These are phyloP conservation scores for Neurospora intermedia DNA, from an alignment of 495 filamentous ascomycete genomes.

Conservation along the genomic window DNA sequence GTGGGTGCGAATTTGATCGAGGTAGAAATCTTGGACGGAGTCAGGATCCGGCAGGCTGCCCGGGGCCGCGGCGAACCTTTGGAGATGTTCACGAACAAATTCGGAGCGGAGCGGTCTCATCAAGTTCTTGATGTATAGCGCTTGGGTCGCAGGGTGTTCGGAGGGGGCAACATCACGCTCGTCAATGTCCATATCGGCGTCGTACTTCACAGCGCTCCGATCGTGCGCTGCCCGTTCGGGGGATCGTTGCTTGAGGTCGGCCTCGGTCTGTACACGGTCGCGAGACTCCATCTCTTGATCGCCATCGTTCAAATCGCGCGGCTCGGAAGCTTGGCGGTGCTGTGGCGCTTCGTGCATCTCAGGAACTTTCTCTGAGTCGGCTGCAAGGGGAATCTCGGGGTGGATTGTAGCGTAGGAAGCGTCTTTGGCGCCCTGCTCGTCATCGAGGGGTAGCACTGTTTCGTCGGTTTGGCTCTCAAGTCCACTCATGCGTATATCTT, in stretches of 20 bases:
- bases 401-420: slow-evolving; percentile 5
- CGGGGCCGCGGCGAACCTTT: slow-evolving; percentile 52
- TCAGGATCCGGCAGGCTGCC: slow-evolving; percentile 37
- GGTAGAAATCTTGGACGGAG: slow-evolving; percentile 56
- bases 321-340: background rate
- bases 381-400: background rate
- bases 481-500: slow-evolving; percentile 1
- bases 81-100: slow-evolving; percentile 54
- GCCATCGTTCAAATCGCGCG: background rate
- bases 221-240: slow-evolving; percentile 20
- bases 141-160: slow-evolving; percentile 70
- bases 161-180: slow-evolving; percentile 48
- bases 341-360: background rate
- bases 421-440: background rate
- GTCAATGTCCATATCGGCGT: slow-evolving; percentile 13
- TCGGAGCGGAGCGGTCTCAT: slow-evolving; percentile 71
- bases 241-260: background rate
- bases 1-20: slow-evolving; percentile 81
- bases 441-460: background rate
- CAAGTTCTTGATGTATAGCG: slow-evolving; percentile 84
- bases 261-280: background rate
- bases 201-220: background rate
- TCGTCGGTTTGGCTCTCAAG: background rate
- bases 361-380: background rate
- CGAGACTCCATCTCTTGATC: background rate